Base-by-base conservation (phyloP, 2,329 filamentous ascomycete genomes). In the Chrysoporthe austroafricana region DNA sequence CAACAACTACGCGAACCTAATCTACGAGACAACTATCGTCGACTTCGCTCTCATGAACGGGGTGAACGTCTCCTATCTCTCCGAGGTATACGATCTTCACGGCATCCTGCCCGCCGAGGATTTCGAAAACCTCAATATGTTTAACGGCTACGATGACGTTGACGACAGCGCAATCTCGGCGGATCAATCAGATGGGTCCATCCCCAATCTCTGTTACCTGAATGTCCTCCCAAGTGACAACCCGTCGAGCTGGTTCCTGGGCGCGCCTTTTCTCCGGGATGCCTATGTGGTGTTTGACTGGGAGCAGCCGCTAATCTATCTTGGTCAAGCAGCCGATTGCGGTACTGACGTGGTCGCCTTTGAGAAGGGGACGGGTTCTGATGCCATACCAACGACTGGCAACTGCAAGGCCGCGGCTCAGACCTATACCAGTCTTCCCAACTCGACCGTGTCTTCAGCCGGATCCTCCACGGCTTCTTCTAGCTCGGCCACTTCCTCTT, bases 251-350 rank as follows among this genome's bases (percentile, higher is more conserved):
- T 58, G 34, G 34, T 2, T 58, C 36, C 34, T 58, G 3, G 54
- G 54, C 6, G 54, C 54, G 11, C 54, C 54, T 3, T 9, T 58
- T 7, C 54, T 58, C 18, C 32, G 54, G 14, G 54, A 58, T 39
- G 54, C 54, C 2, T 58, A 58, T 42, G 54, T 16, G 8, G 54
- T 58, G 11, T 58, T 58, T 42, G 54, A 58, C n/a, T 58, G 32
- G 16, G 32, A 58, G 54, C 4, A 11, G n/a, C 54, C 7, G 3
- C 32, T 9, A n/a, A 13, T 58, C 34, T 42, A n/a, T 6, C 16
- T 58, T 18, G 54, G 54, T 7, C 54, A 58, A n/a, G 54, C 54
- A 8, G 34, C 34, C 2, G 34, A 42, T 36, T 58, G 54, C 16
- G 54, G 54, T 16, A 21, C 54, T 0, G 54, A 58, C 2, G 32